A percentile compares a stretch with the other conserved stretches of the same genome.
These are phyloP conservation scores for Chlamydomonas sp. DNA, from an alignment of 139 green algal genomes.

Conservation along the genomic window DNA sequence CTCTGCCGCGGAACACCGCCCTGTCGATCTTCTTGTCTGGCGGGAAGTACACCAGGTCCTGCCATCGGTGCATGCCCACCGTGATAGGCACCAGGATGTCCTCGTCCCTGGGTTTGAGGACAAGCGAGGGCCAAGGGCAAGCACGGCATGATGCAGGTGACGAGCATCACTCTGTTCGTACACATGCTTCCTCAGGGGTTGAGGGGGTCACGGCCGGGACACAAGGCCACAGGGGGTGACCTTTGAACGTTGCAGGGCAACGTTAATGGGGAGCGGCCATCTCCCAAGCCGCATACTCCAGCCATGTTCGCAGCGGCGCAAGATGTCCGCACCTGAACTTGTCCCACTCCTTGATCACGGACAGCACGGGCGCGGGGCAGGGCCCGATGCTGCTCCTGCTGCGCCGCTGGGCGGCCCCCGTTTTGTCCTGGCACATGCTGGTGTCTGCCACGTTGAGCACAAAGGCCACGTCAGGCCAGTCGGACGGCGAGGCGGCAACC, in stretches of 20 bases:
- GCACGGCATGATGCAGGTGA: background rate
- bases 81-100: constrained; percentile 39
- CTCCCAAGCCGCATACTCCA: background rate
- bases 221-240: background rate
- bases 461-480: constrained; percentile 9
- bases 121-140: background rate
- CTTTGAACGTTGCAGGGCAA: background rate
- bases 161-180: background rate
- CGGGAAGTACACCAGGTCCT: constrained; percentile 12
- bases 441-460: constrained; percentile 7
- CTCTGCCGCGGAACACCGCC: background rate
- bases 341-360: constrained; percentile 22
- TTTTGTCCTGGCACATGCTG: background rate
- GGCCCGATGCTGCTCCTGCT: background rate
- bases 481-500: background rate
- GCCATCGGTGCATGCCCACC: background rate
- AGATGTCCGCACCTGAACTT: background rate
- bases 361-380: constrained; percentile 22
- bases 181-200: background rate
- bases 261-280: background rate
- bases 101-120: constrained; percentile 8
- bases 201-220: no score
- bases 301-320: no score
- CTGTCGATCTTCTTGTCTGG: background rate
- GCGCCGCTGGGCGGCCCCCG: background rate